Evolutionary conservation across 768 basidiomycete species (phyloP), one percentile per base, ranked within the genome.

Genomic region (Phanerochaete carnosa): DNA sequence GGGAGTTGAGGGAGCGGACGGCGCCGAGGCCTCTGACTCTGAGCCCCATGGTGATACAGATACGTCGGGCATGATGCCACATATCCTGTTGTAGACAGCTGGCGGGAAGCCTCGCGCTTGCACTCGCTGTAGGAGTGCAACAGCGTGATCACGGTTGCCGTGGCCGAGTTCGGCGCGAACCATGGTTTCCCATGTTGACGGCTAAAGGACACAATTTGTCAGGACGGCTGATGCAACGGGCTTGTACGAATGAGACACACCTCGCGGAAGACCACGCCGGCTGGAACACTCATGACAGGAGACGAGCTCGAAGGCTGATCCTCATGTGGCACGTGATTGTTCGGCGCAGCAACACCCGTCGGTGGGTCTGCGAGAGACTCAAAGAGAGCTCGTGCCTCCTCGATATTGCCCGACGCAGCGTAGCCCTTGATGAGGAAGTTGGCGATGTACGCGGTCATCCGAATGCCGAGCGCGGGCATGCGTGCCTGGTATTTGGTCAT

Each of bases 141-240:
- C 50, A 0, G 95, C 96, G 12, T 80, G 79, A 49, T 86, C 82
- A 13, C 86, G 83, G 65, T 92, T 83, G 13, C 92, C 92, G 54
- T 81, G 83, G 22, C 86, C 86, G 12, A 98, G 79, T 70, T 99
- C 97, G 1, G 91, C 92, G 15, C 92, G 84, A 64, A 99, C 85
- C 95, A 99, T 98, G 4, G 86, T 87, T 69, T 98, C 97, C 88
- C 92, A 96, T 0, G 94, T 95, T 43, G 91, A 94, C 13, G 93
- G 94, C 87, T 92, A 28, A 2, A 59, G 55, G 55, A 5, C 16
- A n/a, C 30, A 13, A 32, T 30, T 30, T 2, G 51, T 22, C 1
- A 32, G 30, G 16, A 32, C 29, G 29, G 7, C 33, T 6, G 33
- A 43, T 19, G 19, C 11, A 33, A 52, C 22, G 16, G 46, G 1